Base-by-base conservation (phyloP, 257 asterid genomes). In the Catharanthus roseus region DNA sequence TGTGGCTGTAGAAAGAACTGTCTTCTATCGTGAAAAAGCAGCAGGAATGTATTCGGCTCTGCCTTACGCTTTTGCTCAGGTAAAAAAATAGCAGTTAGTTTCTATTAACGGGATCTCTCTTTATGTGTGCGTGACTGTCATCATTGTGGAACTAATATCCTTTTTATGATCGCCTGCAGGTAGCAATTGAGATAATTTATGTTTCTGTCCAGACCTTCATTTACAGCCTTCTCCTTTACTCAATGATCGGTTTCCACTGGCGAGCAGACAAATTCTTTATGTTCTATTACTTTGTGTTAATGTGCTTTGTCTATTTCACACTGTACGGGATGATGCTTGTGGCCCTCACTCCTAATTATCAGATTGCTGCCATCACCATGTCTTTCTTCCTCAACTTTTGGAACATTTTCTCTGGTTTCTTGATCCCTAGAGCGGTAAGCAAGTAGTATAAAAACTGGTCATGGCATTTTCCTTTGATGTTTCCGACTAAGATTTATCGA, bases 241-340 rank as follows among this genome's bases (percentile, higher is more conserved):
- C 89, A 1, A 90, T 90, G 97, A 86, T 88, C 21, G 96, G 97
- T 36, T 90, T 90, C 78, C 74, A 84, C 1, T 88, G 96, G 91
- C 61, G 61, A 1, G 82, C 75, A 0, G 84, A 70, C 11, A 85
- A 79, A 63, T 88, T 88, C 86, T 85, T 88, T 49, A 80, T 84
- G 82, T 90, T 90, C 89, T 90, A 90, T 56, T 90, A 78, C 80
- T 90, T 75, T 38, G 87, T 90, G 3, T 84, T 83, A 60, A 90
- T 90, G 97, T 86, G 96, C 67, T 90, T 90, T 56, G 69, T 88
- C 68, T 90, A 88, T 83, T 90, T 90, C 91, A 84, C 97, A 6
- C 24, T 78, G 12, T 90, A 85, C 41, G 96, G 96, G 2, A 90
- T 88, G 95, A 88, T 88, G 95, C 93, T 88, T 54, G 95, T 88